Conservation (phyloP, 2,329 filamentous ascomycete species). For the Fusarium torreyae region DNA sequence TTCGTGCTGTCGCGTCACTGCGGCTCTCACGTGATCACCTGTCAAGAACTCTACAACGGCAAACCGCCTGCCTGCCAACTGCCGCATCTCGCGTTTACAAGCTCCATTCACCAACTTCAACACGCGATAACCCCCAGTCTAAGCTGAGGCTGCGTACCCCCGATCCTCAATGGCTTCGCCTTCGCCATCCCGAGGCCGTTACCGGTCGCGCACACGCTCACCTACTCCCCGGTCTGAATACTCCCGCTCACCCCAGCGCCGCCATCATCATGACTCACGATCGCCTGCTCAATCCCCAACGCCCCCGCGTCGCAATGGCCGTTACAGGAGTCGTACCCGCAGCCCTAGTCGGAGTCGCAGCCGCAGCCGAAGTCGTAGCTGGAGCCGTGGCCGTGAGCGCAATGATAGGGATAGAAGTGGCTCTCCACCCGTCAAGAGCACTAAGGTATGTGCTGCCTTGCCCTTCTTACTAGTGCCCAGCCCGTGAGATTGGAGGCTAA, state of each 20-base stretch:
- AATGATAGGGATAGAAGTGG: slow-evolving; percentile 57
- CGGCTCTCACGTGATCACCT: slow-evolving; percentile 37
- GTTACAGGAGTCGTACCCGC: slow-evolving; percentile 50
- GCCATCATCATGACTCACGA: slow-evolving; percentile 54
- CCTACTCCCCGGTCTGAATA: slow-evolving; percentile 53
- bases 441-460: slow-evolving; percentile 62
- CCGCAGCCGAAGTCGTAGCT: slow-evolving; percentile 51
- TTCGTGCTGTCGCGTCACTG: slow-evolving; percentile 15
- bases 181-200: slow-evolving; percentile 54
- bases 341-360: slow-evolving; percentile 52
- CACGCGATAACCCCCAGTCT: slow-evolving; percentile 22
- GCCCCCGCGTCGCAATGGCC: slow-evolving; percentile 54
- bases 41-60: slow-evolving; percentile 31
- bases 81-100: slow-evolving; percentile 24
- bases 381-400: slow-evolving; percentile 54
- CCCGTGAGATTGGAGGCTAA: slow-evolving; percentile 20
- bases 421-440: slow-evolving; percentile 62
- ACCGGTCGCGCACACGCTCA: slow-evolving; percentile 56
- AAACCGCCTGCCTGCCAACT: slow-evolving; percentile 12
- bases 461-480: not conserved
- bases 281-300: slow-evolving; percentile 54
- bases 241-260: slow-evolving; percentile 53
- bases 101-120: slow-evolving; percentile 14
- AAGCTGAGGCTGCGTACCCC: slow-evolving; percentile 5
- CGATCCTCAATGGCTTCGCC: slow-evolving; percentile 49